Base-by-base conservation (phyloP, 1,284 basidiomycete species). In the Sanguinoderma infundibulare region DNA sequence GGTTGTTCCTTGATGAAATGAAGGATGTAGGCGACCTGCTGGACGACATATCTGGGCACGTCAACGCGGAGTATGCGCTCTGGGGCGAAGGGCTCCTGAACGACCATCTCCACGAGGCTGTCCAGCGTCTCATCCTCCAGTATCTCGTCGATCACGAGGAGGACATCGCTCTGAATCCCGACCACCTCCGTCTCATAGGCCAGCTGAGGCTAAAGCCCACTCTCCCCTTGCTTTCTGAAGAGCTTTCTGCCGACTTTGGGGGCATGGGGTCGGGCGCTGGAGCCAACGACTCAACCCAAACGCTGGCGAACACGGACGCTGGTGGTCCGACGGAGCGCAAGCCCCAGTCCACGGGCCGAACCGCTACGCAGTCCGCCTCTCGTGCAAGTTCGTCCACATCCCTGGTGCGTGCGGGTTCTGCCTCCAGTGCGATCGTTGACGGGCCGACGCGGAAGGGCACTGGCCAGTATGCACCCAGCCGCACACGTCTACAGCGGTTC, bases 41-140 rank as follows among this genome's bases (percentile, higher is more conserved):
- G 15, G 4, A 2, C 3, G 7, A 30, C 3, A 44, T 54, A 5
- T 54, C 53, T 6, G 3, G 17, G 2, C 53, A 54, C 7, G n/a
- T 42, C 5, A 8, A 1, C 7, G 10, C 53, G 24, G 53, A 54
- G n/a, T 54, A 54, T 14, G 39, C 39, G 10, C 12, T 54, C 3
- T 54, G 36, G 7, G 28, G n/a, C 1, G n/a, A 34, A 1, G 12
- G 20, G 2, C 30, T 34, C 9, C 12, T 1, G n/a, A 24, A 12
- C 1, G 53, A 54, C 39, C 53, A 54, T 22, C 34, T 52, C 20
- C 50, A 52, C 22, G 50, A 52, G 34, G 50, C 50, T 7, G 50
- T 38, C 2, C 35, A 52, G 22, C 50, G 50, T 12, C 50, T 52
- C 15, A 52, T 52, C 34, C 50, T 52, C 34, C 32, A 52, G 22